A percentile compares a stretch with the other conserved stretches of the same genome.
phyloP scores from a whole-genome alignment of 495 filamentous ascomycete species.

The Astrothelium subdiscretum region DNA sequence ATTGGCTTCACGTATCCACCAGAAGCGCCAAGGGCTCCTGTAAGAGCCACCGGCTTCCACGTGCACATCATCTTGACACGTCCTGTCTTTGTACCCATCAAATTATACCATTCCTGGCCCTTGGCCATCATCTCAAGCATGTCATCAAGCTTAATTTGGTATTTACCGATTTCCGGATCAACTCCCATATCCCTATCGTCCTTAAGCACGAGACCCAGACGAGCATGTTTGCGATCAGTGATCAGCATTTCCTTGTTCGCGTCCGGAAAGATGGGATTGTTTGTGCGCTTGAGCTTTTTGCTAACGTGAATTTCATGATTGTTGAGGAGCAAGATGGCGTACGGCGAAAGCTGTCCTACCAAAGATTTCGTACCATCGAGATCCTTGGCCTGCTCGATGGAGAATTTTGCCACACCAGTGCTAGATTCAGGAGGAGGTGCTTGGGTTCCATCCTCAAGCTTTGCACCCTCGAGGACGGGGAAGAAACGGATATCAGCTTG shows the following conservation, averaged over 20 bases:
- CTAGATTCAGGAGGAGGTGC: slow-evolving; percentile 78
- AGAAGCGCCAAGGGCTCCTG: slow-evolving; percentile 57
- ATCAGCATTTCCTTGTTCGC: slow-evolving; percentile 86
- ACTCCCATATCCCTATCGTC: slow-evolving; percentile 75
- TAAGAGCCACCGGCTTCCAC: slow-evolving; percentile 88
- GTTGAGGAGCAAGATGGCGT: slow-evolving; percentile 77
- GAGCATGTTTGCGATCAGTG: slow-evolving; percentile 80
- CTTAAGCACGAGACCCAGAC: slow-evolving; percentile 83
- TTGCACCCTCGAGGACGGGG: slow-evolving; percentile 67
- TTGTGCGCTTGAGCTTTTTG: slow-evolving; percentile 86
- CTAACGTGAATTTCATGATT: slow-evolving; percentile 75
- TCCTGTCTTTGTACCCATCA: slow-evolving; percentile 69
- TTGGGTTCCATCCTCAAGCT: slow-evolving; percentile 60
- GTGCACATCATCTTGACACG: slow-evolving; percentile 78
- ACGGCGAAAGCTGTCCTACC: slow-evolving; percentile 80
- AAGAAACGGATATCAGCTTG: slow-evolving; percentile 86
- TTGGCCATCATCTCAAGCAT: slow-evolving; percentile 85
- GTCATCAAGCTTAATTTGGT: slow-evolving; percentile 89
- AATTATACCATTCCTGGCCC: slow-evolving; percentile 91
- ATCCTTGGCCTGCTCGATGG: slow-evolving; percentile 90
- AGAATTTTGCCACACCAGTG: slow-evolving; percentile 86
- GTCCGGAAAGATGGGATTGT: slow-evolving; percentile 88
- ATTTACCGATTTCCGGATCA: slow-evolving; percentile 80
- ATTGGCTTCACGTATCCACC: slow-evolving; percentile 89
- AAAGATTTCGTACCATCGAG: slow-evolving; percentile 83